Base-by-base conservation (phyloP, 139 green algal genomes). In the Desmodesmus armatus region DNA sequence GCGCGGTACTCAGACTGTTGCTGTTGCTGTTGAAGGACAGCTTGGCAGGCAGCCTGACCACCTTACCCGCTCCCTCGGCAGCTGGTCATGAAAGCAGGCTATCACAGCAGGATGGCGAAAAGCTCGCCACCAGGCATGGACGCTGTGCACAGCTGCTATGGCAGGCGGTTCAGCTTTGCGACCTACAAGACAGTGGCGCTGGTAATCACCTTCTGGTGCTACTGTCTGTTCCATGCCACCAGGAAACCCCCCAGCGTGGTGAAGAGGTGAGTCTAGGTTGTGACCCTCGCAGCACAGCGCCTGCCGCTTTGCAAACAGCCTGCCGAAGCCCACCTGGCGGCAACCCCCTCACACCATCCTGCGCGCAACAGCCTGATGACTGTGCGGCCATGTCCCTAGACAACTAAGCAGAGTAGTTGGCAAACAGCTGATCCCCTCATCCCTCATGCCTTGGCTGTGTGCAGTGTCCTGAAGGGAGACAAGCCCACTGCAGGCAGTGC, bases 221-320 rank as follows among this genome's bases (percentile, higher is more conserved):
- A 99, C 87, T 88, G 89, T 23, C 87, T 91, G n/a, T 99, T 96
- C 78, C 97, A 99, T 87, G 95, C 95, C 39, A 94, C 93, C 0
- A 91, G 97, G 23, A 99, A 98, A 80, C 95, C 97, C 0, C 93
- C 95, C 15, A 96, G 89, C 86, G 97, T 99, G 43, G 96, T 99
- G 3, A 99, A 99, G 53, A 92, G 90, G 91, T 94, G 53, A 3
- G 78, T 29, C 75, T n/a, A n/a, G n/a, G n/a, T n/a, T n/a, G n/a
- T n/a, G n/a, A n/a, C n/a, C n/a, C 82, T 44, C 75, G 90, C 33
- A 49, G 83, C 43, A 81, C 78, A 21, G 55, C 17, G 51, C 51
- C 51, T 62, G 85, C 40, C n/a, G n/a, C n/a, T n/a, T n/a, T n/a
- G n/a, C n/a, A n/a, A n/a, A n/a, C n/a, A n/a, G n/a, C n/a, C n/a